Base-by-base conservation (phyloP, 805 yeast genomes). In the Saccharomycopsis vini region DNA sequence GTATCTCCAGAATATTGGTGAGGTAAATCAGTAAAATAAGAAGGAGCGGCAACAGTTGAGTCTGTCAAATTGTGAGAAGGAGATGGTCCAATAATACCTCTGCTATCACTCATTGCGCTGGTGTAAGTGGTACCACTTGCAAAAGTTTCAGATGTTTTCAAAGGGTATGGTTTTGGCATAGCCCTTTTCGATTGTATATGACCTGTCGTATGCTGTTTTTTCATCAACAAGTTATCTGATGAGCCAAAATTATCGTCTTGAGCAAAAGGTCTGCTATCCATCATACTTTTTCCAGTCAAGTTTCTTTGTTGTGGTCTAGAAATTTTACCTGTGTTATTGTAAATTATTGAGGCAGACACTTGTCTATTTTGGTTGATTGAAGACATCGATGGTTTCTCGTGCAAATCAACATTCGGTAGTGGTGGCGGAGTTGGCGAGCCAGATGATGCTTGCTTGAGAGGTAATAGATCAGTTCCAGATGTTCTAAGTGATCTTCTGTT, bases 381-480 rank as follows among this genome's bases (percentile, higher is more conserved):
- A 24, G 15, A 31, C 16, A 16, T 12, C 10, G 46, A 42, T 13
- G 29, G 10, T 32, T 46, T 46, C 16, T 39, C 20, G 2, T 12
- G n/a, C 28, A 44, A 39, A 10, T 22, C 15, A 6, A 13, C 10
- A 21, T 18, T 4, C n/a, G 42, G 32, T 19, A 29, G 22, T 12
- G 40, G 38, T 13, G 42, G 42, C 9, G 36, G 22, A 9, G 38
- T 39, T 13, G 41, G 46, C 18, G 46, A 39, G 7, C 43, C 42
- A 19, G 47, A 39, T 19, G 47, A 35, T 20, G 34, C 31, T 19
- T 32, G 45, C 18, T 46, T 46, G 10, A 46, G 36, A 5, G 50
- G 50, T n/a, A 46, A 23, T 23, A 46, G 33, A 40, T 43, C 50
- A 29, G 20, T 35, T 3, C 50, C 50, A 1, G 50, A 46, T 31